phyloP scores from a whole-genome alignment of 768 basidiomycete species.

The Amyloporia xantha region DNA sequence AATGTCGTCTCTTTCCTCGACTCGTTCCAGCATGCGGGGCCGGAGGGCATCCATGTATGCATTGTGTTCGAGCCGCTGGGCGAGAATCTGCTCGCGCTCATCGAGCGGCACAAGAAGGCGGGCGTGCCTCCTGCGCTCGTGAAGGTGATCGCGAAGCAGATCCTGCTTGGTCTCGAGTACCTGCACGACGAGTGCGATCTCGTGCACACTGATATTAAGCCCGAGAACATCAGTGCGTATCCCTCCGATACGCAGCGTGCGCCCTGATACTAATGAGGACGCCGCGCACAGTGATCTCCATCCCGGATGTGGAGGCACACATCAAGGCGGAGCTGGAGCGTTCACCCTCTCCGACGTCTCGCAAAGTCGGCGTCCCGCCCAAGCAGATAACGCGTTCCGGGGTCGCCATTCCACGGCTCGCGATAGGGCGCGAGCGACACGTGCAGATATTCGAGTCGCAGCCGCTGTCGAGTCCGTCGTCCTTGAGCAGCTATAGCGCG shows the following conservation, averaged over 20 bases:
- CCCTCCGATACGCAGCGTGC: slow-evolving; percentile 3
- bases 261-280: not conserved
- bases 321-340: slow-evolving; percentile 61
- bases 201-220: slow-evolving; percentile 92
- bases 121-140: slow-evolving; percentile 80
- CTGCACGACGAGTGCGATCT: slow-evolving; percentile 90
- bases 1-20: slow-evolving; percentile 89
- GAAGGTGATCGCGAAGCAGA: slow-evolving; percentile 79
- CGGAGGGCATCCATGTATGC: slow-evolving; percentile 75
- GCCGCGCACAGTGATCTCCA: slow-evolving; percentile 59
- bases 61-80: slow-evolving; percentile 88
- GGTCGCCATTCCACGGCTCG: slow-evolving; percentile 53
- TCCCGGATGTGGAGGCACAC: slow-evolving; percentile 73
- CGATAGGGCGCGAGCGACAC: slow-evolving; percentile 44
- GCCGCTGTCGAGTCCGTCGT: slow-evolving; percentile 55
- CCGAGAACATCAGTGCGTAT: slow-evolving; percentile 87
- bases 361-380: slow-evolving; percentile 76
- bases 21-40: slow-evolving; percentile 73
- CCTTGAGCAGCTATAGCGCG: slow-evolving; percentile 25
- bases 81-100: slow-evolving; percentile 67
- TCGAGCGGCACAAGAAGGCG: slow-evolving; percentile 74
- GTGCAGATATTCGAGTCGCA: slow-evolving; percentile 84
- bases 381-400: slow-evolving; percentile 53
- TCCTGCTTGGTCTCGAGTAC: slow-evolving; percentile 85
- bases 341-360: slow-evolving; percentile 68